A percentile compares a stretch with the other conserved stretches of the same genome.
These are phyloP conservation scores for Brassica incana DNA, from an alignment of 345 rosid species.

Conservation along the genomic window DNA sequence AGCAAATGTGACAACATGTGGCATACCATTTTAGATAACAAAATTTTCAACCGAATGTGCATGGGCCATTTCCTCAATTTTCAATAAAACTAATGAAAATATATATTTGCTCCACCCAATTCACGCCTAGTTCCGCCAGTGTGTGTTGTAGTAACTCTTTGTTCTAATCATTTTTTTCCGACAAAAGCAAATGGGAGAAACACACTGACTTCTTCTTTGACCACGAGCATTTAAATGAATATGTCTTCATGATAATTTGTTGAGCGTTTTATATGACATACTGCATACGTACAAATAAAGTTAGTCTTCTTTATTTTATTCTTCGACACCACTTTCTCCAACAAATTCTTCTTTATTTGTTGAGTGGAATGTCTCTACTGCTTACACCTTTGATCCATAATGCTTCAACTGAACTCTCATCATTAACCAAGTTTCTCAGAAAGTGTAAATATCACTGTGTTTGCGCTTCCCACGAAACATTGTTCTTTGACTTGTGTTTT, in stretches of 20 bases:
- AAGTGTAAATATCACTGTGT: no score
- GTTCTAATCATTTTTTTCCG: conserved; percentile 4
- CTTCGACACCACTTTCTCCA: no score
- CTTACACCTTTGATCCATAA: no score
- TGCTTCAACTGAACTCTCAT: no score
- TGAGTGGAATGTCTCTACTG: no score
- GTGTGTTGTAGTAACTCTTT: background rate
- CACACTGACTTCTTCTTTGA: background rate
- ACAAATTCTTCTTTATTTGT: no score
- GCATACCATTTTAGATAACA: background rate
- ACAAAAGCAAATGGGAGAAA: no score
- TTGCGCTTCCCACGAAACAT: no score
- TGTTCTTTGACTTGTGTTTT: no score
- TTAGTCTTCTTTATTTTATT: no score
- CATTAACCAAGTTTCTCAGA: no score
- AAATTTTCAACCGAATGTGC: background rate
- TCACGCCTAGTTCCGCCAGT: no score
- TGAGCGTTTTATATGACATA: background rate
- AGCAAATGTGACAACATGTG: background rate
- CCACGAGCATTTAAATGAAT: background rate
- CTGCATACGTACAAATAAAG: background rate
- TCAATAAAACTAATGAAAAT: background rate
- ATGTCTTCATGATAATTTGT: background rate
- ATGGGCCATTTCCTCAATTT: background rate
- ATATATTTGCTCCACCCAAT: background rate